Percentiles rank a stretch among this genome's conserved stretches.
These are phyloP conservation scores for Coprinopsis marcescibilis DNA, from an alignment of 768 basidiomycete species.

Conservation along the genomic window DNA sequence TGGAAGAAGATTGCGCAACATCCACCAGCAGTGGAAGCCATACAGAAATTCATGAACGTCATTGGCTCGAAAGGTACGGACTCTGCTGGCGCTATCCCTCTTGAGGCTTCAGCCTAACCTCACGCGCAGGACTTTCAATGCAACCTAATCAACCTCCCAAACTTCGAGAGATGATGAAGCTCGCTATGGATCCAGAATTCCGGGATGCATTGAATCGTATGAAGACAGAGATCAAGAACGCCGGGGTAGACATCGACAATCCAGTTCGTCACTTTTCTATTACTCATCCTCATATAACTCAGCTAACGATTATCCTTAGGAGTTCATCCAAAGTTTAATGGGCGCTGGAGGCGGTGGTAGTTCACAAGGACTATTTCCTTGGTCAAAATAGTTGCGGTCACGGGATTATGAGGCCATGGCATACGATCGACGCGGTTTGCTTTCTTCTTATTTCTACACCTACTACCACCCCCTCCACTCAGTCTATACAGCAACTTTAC, in stretches of 20 bases:
- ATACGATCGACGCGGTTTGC: slow-evolving; percentile 4
- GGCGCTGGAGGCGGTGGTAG: background rate
- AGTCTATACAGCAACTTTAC: background rate
- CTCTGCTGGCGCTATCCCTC: background rate
- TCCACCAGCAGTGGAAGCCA: slow-evolving; percentile 44
- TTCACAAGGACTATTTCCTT: slow-evolving; percentile 1
- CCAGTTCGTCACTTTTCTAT: slow-evolving; percentile 35
- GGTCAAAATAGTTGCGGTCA: slow-evolving; percentile 5
- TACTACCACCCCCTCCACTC: background rate
- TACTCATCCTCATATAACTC: background rate
- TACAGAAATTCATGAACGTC: slow-evolving; percentile 38
- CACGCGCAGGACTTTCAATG: slow-evolving; percentile 41
- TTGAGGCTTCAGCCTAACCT: background rate
- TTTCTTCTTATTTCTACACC: background rate
- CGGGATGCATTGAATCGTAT: slow-evolving; percentile 40
- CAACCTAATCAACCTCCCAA: slow-evolving; percentile 39
- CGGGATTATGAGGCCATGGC: background rate
- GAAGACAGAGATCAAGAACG: slow-evolving; percentile 46
- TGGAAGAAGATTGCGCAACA: slow-evolving; percentile 39
- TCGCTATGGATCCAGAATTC: slow-evolving; percentile 50
- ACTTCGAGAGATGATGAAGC: slow-evolving; percentile 46
- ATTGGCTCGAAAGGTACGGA: slow-evolving; percentile 43
- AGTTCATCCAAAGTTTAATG: slow-evolving; percentile 38
- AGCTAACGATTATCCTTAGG: slow-evolving; percentile 25
- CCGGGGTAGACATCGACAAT: slow-evolving; percentile 53